Base-by-base conservation (phyloP, 352 stramenopile species). In the Nothophytophthora sp. region DNA sequence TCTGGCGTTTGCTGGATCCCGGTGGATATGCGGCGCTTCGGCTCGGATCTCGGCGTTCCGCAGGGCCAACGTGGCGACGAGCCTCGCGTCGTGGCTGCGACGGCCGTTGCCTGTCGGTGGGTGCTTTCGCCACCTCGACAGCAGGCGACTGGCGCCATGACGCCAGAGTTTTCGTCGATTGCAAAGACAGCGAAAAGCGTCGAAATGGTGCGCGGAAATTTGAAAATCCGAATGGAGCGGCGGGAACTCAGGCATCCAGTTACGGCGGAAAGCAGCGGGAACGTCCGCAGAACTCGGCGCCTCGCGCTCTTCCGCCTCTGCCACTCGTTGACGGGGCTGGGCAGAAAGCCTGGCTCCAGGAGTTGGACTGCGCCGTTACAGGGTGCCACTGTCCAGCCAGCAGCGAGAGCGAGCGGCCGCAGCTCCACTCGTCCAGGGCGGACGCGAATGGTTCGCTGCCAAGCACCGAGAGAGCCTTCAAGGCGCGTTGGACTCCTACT, bases 261-360 rank as follows among this genome's bases (percentile, higher is more conserved):
- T 5, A 8, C 56, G 37, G 18, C n/a, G 20, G 49, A 50, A 36
- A 28, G 39, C 39, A 47, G 25, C 10, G 5, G 36, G 50, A 64
- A 63, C 47, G 42, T 60, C 44, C 42, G 57, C 39, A 55, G 54
- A 69, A 69, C 47, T 20, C 36, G 35, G 47, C 34, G 30, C 54
- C 27, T 32, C 18, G 16, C 32, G 33, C 38, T 44, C 20, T 20
- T 47, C 33, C 42, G 34, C 34, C 56, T 55, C 46, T 54, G 23
- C 52, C 59, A 67, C 51, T 62, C 52, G 51, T 67, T 61, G 12
- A 37, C 60, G 35, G 5, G 15, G 46, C 38, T 33, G 33, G 45
- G 42, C 60, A 70, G 60, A 70, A 46, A 52, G 48, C 54, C 24
- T 34, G n/a, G n/a, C n/a, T n/a, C n/a, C n/a, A n/a, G 27, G 12